Percentiles rank a stretch among this genome's conserved stretches.
Evolutionary conservation across 208 protist species (phyloP).

Genomic region (Leishmania gerbilli): DNA sequence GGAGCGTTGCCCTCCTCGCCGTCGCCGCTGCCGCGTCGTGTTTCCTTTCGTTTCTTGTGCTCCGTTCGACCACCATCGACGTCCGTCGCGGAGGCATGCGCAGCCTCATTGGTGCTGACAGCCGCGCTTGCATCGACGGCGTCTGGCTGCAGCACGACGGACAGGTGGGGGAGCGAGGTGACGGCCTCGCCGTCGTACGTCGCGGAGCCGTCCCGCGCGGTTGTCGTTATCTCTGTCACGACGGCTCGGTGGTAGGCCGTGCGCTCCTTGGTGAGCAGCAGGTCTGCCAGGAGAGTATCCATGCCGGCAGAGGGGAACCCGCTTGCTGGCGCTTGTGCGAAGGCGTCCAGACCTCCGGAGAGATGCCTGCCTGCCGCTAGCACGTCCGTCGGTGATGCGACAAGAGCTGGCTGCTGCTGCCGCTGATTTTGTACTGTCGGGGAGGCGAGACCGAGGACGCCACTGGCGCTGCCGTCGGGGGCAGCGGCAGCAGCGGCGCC

Average conservation of each 20-base stretch:
- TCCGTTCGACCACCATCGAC: not conserved
- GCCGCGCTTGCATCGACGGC: constrained; percentile 11
- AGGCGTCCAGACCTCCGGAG: not conserved
- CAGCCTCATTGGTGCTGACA: not conserved
- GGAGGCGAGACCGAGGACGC: not conserved
- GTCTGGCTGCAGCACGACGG: constrained; percentile 4
- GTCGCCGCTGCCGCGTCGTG: not conserved
- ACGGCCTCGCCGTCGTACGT: constrained; percentile 13
- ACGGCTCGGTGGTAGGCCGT: not conserved
- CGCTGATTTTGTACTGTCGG: not conserved
- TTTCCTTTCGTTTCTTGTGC: not conserved
- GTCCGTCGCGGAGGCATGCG: not conserved
- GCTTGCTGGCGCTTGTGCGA: not conserved
- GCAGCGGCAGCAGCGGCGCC: constrained; percentile 12
- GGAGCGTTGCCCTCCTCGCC: not conserved
- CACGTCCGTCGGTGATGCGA: not conserved
- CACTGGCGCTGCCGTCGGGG: not conserved
- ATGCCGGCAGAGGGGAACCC: not conserved
- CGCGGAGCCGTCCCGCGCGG: not conserved
- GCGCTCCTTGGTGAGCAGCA: constrained; percentile 19
- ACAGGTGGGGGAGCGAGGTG: constrained; percentile 9
- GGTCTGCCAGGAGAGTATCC: constrained; percentile 14
- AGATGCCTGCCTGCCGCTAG: not conserved
- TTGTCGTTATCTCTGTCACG: constrained; percentile 1
- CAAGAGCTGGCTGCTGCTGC: not conserved